Evolutionary conservation across 148 eudicot species (phyloP).

Genomic region (Nepenthes mirabilis): DNA sequence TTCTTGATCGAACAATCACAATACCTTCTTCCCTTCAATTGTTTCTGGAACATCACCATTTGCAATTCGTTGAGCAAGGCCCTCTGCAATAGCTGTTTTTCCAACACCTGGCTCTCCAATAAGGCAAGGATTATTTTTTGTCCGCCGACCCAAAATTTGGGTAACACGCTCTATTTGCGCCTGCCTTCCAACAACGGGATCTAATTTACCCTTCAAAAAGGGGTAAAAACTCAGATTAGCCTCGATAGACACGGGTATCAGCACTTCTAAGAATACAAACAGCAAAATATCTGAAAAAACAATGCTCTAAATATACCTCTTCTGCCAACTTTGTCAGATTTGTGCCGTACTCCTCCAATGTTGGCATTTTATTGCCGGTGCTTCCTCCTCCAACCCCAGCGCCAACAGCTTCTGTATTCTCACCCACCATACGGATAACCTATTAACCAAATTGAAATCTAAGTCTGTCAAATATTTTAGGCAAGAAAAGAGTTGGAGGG

Average conservation of each 20-base stretch:
- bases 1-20: background rate
- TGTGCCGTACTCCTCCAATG: slow-evolving; percentile 90
- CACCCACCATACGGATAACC: slow-evolving; percentile 97
- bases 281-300: background rate
- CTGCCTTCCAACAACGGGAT: slow-evolving; percentile 96
- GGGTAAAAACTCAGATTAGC: background rate
- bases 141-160: slow-evolving; percentile 79
- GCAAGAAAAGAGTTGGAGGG: background rate
- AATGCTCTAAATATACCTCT: slow-evolving; percentile 38
- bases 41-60: slow-evolving; percentile 95
- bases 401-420: slow-evolving; percentile 88
- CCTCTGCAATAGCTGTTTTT: slow-evolving; percentile 96
- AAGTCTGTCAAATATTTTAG: background rate
- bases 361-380: slow-evolving; percentile 77
- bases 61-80: slow-evolving; percentile 88
- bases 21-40: slow-evolving; percentile 81
- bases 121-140: slow-evolving; percentile 95
- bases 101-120: slow-evolving; percentile 98
- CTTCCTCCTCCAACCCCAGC: slow-evolving; percentile 86
- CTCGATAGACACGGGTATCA: background rate
- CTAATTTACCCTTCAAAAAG: slow-evolving; percentile 63
- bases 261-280: background rate
- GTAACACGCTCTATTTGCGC: slow-evolving; percentile 90
- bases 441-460: slow-evolving; percentile 5
- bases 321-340: slow-evolving; percentile 88